Evolutionary conservation across 345 rosid species (phyloP).

Genomic region (Trapa incisa): DNA sequence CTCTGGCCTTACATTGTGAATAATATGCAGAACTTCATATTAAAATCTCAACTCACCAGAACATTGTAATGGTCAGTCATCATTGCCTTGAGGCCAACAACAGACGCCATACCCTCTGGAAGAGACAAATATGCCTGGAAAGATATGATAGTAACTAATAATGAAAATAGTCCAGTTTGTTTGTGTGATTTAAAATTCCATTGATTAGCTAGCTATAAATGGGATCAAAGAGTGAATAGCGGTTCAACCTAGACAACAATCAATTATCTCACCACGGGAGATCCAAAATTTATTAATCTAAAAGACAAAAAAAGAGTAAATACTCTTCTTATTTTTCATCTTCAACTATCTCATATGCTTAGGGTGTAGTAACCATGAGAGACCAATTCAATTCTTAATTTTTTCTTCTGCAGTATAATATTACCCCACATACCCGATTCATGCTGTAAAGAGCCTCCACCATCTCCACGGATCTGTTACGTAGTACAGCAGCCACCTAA

Average conservation of each 20-base stretch:
- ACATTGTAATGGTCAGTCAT: conserved; percentile 91
- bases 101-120: conserved; percentile 92
- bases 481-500: conserved; percentile 62
- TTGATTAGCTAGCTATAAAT: conserved; percentile 4
- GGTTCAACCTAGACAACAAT: background rate
- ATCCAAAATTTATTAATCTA: background rate
- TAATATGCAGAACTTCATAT: background rate
- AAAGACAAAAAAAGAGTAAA: background rate
- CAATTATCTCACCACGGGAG: background rate
- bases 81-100: conserved; percentile 92
- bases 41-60: conserved; percentile 39
- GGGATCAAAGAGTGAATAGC: background rate
- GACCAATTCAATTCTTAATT: background rate
- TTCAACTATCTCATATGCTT: background rate
- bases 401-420: background rate
- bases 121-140: conserved; percentile 85
- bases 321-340: background rate
- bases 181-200: background rate
- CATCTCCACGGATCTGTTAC: conserved; percentile 69
- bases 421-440: conserved; percentile 42
- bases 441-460: conserved; percentile 81
- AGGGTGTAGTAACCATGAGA: background rate
- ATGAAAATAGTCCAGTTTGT: conserved; percentile 2
- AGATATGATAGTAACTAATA: conserved; percentile 5
- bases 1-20: background rate